phyloP scores from a whole-genome alignment of 805 yeast genomes.

The Candida maltosa region DNA sequence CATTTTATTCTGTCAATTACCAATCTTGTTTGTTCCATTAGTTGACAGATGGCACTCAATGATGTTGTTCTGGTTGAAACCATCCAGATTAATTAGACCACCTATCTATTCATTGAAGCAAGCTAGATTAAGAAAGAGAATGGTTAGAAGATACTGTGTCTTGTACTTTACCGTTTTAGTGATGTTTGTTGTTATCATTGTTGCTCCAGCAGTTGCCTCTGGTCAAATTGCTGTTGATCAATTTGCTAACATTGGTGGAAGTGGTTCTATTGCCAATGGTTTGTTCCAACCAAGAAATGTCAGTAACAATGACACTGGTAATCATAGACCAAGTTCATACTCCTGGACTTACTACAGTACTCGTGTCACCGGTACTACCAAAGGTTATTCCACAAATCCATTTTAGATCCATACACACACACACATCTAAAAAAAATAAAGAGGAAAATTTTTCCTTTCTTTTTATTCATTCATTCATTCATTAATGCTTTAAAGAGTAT shows the following conservation, averaged over 20 bases:
- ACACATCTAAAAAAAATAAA: not conserved
- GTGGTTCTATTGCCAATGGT: conserved; percentile 51
- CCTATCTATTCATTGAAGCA: conserved; percentile 97
- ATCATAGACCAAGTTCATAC: conserved; percentile 16
- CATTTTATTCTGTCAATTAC: conserved; percentile 83
- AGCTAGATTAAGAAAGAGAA: conserved; percentile 92
- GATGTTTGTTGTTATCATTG: conserved; percentile 71
- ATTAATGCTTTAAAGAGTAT: too few relatives aligned
- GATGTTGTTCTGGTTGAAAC: conserved; percentile 98
- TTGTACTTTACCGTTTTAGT: conserved; percentile 71
- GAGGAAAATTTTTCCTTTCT: not conserved
- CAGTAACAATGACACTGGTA: conserved; percentile 77
- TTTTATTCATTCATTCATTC: too few relatives aligned
- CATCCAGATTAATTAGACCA: conserved; percentile 93
- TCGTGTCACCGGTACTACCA: conserved; percentile 30
- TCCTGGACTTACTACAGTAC: conserved; percentile 47
- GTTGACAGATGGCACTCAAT: conserved; percentile 97
- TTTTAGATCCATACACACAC: conserved; percentile 14
- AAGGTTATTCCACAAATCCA: conserved; percentile 57
- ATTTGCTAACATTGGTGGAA: conserved; percentile 14
- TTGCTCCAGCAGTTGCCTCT: conserved; percentile 90
- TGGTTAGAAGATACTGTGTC: conserved; percentile 89
- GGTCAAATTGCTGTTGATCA: conserved; percentile 42
- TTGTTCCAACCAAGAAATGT: conserved; percentile 86
- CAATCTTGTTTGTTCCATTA: conserved; percentile 78